These are phyloP conservation scores for Blastobotrys raffinosifermentans DNA, from an alignment of 1,139 yeast species.

Conservation along the genomic window DNA sequence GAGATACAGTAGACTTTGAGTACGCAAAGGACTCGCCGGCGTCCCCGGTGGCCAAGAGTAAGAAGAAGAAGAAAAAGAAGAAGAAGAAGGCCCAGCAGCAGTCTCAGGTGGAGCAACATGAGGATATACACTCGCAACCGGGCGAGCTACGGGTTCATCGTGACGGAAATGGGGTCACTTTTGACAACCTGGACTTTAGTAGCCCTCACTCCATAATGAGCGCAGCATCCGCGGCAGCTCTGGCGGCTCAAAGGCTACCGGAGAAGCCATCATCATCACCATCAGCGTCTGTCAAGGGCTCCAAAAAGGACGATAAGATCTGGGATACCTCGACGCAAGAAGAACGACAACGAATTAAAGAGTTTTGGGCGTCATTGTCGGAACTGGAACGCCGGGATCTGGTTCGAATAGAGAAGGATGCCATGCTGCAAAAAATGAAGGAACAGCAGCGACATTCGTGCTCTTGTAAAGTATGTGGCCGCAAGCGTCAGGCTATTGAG, in stretches of 20 bases:
- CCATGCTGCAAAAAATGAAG: conserved; percentile 59
- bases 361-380: conserved; percentile 67
- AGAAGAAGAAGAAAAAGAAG: conserved; percentile 39
- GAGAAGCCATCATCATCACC: neutral
- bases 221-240: conserved; percentile 26
- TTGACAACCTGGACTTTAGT: conserved; percentile 40
- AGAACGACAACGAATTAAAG: conserved; percentile 51
- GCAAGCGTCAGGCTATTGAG: conserved; percentile 66
- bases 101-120: conserved; percentile 39
- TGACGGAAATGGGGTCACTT: conserved; percentile 26
- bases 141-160: conserved; percentile 18
- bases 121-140: conserved; percentile 1
- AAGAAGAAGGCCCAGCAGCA: conserved; percentile 43
- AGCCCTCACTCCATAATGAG: conserved; percentile 42
- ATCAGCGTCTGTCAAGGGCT: neutral
- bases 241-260: conserved; percentile 26
- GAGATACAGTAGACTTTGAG: conserved; percentile 58
- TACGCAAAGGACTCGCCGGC: conserved; percentile 26
- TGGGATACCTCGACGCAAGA: conserved; percentile 59
- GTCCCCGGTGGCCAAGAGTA: conserved; percentile 30
- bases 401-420: conserved; percentile 62
- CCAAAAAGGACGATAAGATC: conserved; percentile 34
- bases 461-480: conserved; percentile 75
- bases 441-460: conserved; percentile 54
- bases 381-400: conserved; percentile 57